Base-by-base conservation (phyloP, 73 alveolate species). In the Paramecium sexaurelia region DNA sequence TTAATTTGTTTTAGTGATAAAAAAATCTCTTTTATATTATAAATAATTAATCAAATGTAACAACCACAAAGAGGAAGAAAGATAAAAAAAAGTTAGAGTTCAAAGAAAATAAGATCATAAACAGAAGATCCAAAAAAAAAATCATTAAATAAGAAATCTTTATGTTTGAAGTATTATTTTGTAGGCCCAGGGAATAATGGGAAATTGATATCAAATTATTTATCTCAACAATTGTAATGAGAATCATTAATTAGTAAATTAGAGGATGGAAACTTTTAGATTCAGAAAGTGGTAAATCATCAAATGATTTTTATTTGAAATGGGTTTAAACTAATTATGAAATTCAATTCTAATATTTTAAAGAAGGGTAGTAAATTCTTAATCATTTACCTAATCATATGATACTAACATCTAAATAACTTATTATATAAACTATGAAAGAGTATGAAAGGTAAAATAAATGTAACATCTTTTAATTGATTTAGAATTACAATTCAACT, bases 181-280 rank as follows among this genome's bases (percentile, higher is more conserved):
- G 90, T 78, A 8, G 90, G 90, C 1, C 73, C 90, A 2, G 90
- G 90, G 27, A 78, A 78, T 45, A 78, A 78, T 78, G 90, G 90
- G 20, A 78, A 78, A 78, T 36, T 78, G 55, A 78, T 78, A 26
- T 37, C 68, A 19, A 22, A 37, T 22, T 45, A 78, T 78, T 43
- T 78, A 39, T 73, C 87, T 45, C 90, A 78, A 45, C 41, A 78
- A 78, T 43, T 8, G 86, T 61, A 61, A 41, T 69, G 29, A 51
- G 67, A 51, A 51, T 68, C n/a, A 40, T 71, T 39, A 41, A 24
- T 41, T n/a, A n/a, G 19, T 43, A 17, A 17, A n/a, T 88, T 57
- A 88, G 94, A 82, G 94, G 94, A 20, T 88, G 94, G 94, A 88
- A 88, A 20, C 43, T 41, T 20, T 69, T 88, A 26, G 94, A 88